These are phyloP conservation scores for Apophysomyces sp. DNA, from an alignment of 371 early-diverging fungal genomes.

Conservation along the genomic window DNA sequence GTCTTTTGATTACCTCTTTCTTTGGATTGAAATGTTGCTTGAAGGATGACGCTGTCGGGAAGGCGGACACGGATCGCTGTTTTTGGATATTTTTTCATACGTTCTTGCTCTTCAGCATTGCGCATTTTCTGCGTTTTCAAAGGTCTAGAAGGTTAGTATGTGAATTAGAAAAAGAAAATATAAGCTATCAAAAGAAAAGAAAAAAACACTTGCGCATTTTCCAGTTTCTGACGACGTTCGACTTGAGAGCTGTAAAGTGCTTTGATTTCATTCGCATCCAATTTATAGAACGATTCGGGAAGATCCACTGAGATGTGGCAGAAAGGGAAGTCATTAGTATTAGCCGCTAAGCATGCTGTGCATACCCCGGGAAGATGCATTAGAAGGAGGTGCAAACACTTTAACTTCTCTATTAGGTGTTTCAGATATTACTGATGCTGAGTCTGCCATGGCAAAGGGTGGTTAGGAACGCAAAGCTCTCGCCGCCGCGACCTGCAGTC, in stretches of 20 bases:
- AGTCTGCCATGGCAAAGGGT: neutral
- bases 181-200: neutral
- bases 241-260: slow-evolving; percentile 40
- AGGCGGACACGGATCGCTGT: slow-evolving; percentile 49
- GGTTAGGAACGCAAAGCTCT: neutral
- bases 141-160: slow-evolving; percentile 24
- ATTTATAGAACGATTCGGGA: slow-evolving; percentile 48
- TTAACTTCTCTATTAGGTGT: slow-evolving; percentile 30
- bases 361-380: slow-evolving; percentile 29
- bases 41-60: slow-evolving; percentile 42
- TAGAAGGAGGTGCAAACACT: slow-evolving; percentile 30
- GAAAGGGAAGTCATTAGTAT: neutral
- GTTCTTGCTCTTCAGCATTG: slow-evolving; percentile 40
- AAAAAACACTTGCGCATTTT: slow-evolving; percentile 25
- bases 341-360: neutral
- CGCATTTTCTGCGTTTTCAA: slow-evolving; percentile 50
- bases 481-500: neutral
- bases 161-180: neutral
- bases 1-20: slow-evolving; percentile 31
- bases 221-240: slow-evolving; percentile 39
- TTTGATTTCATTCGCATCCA: slow-evolving; percentile 35
- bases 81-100: slow-evolving; percentile 44
- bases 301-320: slow-evolving; percentile 23
- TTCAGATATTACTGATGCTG: neutral
- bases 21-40: slow-evolving; percentile 41